These are phyloP conservation scores for Hirsutella thompsonii DNA, from an alignment of 2,329 filamentous ascomycete genomes.

Conservation along the genomic window DNA sequence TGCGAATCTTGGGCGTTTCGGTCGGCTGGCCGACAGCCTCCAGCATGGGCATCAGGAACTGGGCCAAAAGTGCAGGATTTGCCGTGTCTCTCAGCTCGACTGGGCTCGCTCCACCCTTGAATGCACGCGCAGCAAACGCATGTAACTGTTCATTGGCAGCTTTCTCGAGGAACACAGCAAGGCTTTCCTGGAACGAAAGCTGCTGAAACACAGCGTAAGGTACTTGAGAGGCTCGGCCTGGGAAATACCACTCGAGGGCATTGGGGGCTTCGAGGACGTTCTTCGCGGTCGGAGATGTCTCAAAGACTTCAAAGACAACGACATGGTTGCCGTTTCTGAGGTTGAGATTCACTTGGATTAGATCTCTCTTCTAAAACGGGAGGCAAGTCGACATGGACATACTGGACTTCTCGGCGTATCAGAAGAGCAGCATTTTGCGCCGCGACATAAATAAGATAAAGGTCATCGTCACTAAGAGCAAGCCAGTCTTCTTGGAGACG, in stretches of 20 bases:
- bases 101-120: conserved; percentile 35
- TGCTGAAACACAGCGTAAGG: conserved; percentile 16
- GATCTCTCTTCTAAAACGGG: not conserved
- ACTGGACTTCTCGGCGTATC: conserved; percentile 10
- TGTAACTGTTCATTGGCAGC: conserved; percentile 40
- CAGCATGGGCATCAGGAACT: conserved; percentile 47
- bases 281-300: conserved; percentile 38
- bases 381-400: conserved; percentile 1
- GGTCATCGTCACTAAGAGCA: not conserved
- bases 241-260: conserved; percentile 48
- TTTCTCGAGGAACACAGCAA: conserved; percentile 42
- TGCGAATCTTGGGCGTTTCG: conserved; percentile 28
- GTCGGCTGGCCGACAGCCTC: conserved; percentile 34
- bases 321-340: conserved; percentile 4
- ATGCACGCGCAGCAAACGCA: conserved; percentile 33
- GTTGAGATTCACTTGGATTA: not conserved
- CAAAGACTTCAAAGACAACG: conserved; percentile 42
- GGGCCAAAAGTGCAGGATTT: conserved; percentile 42
- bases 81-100: conserved; percentile 45
- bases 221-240: conserved; percentile 35
- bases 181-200: conserved; percentile 27
- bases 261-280: conserved; percentile 35
- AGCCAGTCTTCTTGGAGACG: not conserved
- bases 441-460: conserved; percentile 8
- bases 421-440: conserved; percentile 20